Percentiles rank a stretch among this genome's conserved stretches.
phyloP scores from a whole-genome alignment of 805 yeast species.

The Candida ipomoeae region DNA sequence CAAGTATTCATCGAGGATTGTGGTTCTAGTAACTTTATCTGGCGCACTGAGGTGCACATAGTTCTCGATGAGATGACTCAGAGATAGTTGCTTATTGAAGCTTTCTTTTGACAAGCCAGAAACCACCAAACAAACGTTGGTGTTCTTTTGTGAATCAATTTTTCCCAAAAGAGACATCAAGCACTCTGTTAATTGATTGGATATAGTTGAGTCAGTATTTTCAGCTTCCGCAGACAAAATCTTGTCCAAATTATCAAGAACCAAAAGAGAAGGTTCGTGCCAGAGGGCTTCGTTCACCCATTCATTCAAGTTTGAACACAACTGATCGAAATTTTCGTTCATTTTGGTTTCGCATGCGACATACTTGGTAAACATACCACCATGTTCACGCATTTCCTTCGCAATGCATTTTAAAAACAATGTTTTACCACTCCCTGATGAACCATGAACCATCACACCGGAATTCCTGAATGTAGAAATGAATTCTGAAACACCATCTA shows the following conservation, averaged over 20 bases:
- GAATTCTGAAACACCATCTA: constrained; percentile 37
- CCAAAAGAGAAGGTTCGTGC: constrained; percentile 71
- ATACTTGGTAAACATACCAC: constrained; percentile 44
- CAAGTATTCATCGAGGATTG: constrained; percentile 42
- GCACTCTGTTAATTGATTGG: constrained; percentile 63
- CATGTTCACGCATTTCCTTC: constrained; percentile 28
- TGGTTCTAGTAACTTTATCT: constrained; percentile 53
- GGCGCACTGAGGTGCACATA: constrained; percentile 63
- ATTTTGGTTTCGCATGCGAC: constrained; percentile 53
- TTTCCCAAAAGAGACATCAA: constrained; percentile 44
- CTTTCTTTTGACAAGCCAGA: constrained; percentile 63
- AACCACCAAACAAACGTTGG: constrained; percentile 54
- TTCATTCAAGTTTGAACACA: constrained; percentile 42
- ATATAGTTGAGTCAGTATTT: constrained; percentile 54
- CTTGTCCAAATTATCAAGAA: constrained; percentile 76
- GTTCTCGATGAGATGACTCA: constrained; percentile 69
- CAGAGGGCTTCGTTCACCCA: constrained; percentile 57
- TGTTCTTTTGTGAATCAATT: constrained; percentile 40
- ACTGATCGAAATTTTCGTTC: constrained; percentile 48
- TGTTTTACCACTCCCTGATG: constrained; percentile 81
- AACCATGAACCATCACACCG: constrained; percentile 66
- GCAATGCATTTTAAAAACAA: constrained; percentile 44
- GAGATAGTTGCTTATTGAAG: constrained; percentile 55
- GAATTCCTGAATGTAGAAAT: constrained; percentile 41
- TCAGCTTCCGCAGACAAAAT: constrained; percentile 62